phyloP scores from a whole-genome alignment of 2,329 filamentous ascomycete species.

The Aspergillus uvarum region DNA sequence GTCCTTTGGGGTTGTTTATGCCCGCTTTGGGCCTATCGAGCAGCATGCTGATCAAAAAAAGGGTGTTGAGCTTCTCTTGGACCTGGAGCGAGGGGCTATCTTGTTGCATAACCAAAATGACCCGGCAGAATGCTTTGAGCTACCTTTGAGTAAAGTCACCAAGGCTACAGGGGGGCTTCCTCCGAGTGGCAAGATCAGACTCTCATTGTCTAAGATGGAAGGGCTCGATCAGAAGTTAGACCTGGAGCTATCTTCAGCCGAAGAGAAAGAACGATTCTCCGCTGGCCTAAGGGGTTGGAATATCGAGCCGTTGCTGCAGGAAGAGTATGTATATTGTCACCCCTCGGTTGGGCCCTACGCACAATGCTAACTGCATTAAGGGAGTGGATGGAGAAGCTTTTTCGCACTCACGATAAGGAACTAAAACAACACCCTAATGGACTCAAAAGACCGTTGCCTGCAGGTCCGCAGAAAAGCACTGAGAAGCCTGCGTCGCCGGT shows the following conservation, averaged over 20 bases:
- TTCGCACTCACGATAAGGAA: conserved; percentile 21
- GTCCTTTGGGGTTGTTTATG: conserved; percentile 20
- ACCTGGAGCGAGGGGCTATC: conserved; percentile 12
- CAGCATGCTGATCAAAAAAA: conserved; percentile 9
- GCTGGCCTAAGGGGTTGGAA: conserved; percentile 12
- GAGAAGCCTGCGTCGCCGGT: conserved; percentile 12
- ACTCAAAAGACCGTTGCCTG: conserved; percentile 18
- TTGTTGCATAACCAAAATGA: background rate
- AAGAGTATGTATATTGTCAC: conserved; percentile 23
- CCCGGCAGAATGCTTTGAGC: background rate
- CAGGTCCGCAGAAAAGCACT: conserved; percentile 9
- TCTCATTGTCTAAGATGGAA: conserved; percentile 27
- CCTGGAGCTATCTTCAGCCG: conserved; percentile 28
- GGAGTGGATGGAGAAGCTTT: conserved; percentile 35
- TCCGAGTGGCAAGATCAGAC: conserved; percentile 30
- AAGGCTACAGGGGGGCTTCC: conserved; percentile 20
- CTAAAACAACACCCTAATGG: conserved; percentile 2
- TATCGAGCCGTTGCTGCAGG: conserved; percentile 21
- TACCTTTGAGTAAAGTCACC: conserved; percentile 19
- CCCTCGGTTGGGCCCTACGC: background rate
- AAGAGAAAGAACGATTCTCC: conserved; percentile 25
- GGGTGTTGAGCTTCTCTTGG: conserved; percentile 16
- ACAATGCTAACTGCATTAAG: conserved; percentile 22
- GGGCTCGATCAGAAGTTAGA: conserved; percentile 23
- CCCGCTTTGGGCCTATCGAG: conserved; percentile 24